Percentiles rank a stretch among this genome's conserved stretches.
Conservation (phyloP, 1,284 basidiomycete genomes). For the Moesziomyces sp. region DNA sequence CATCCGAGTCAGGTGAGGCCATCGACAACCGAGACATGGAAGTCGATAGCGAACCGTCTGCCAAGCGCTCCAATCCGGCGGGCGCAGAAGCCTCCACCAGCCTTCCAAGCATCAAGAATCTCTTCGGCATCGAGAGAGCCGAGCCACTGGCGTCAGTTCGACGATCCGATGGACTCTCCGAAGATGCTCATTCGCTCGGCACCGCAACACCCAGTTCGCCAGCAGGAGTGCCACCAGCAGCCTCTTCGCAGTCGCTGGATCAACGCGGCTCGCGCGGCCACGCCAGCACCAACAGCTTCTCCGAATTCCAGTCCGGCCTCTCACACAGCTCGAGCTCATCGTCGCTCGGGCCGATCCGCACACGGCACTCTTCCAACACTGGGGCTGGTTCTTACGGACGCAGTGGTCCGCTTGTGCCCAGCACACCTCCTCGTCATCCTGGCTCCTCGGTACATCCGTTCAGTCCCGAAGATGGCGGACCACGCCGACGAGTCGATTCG, state of each 20-base stretch:
- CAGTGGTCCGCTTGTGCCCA: constrained; percentile 23
- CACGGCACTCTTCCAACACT: constrained; percentile 31
- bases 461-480: constrained; percentile 32
- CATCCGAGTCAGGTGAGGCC: constrained; percentile 22
- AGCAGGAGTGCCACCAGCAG: constrained; percentile 10
- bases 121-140: constrained; percentile 40
- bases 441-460: constrained; percentile 29
- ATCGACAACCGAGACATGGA: constrained; percentile 35
- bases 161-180: constrained; percentile 20
- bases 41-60: constrained; percentile 25
- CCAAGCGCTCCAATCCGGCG: constrained; percentile 13
- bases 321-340: constrained; percentile 39
- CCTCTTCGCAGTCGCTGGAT: constrained; percentile 18
- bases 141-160: constrained; percentile 39
- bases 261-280: constrained; percentile 35
- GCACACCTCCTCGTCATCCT: constrained; percentile 38
- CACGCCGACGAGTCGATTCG: constrained; percentile 40
- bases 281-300: constrained; percentile 48
- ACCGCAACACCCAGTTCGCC: constrained; percentile 33
- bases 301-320: constrained; percentile 37
- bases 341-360: constrained; percentile 45
- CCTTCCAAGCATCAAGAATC: constrained; percentile 47
- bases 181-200: constrained; percentile 26
- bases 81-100: constrained; percentile 25
- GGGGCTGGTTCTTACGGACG: constrained; percentile 36